phyloP scores from a whole-genome alignment of 2,329 filamentous ascomycete species.

The Colletotrichum phormii region DNA sequence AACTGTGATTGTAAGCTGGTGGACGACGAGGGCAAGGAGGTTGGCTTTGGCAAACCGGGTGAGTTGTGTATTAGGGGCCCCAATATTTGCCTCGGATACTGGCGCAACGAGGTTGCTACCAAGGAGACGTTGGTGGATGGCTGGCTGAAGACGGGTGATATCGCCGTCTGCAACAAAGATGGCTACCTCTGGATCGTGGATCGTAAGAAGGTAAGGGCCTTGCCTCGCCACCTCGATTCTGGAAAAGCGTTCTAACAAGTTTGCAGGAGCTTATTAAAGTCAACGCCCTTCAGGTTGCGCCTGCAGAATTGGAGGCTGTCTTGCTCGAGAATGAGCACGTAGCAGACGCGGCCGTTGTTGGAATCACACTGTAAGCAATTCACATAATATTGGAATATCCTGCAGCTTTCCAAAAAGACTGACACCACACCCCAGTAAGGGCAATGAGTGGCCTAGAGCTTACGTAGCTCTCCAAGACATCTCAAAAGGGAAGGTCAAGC shows the following conservation, averaged over 20 bases:
- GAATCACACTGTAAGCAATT: slow-evolving; percentile 57
- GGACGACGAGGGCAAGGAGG: slow-evolving; percentile 63
- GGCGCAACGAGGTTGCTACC: slow-evolving; percentile 67
- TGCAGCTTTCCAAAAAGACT: background rate
- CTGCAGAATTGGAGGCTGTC: slow-evolving; percentile 66
- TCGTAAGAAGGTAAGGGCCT: slow-evolving; percentile 57
- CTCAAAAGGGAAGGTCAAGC: slow-evolving; percentile 56
- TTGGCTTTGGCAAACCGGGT: slow-evolving; percentile 58
- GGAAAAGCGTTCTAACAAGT: background rate
- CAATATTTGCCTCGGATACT: slow-evolving; percentile 70
- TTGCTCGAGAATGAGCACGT: slow-evolving; percentile 63
- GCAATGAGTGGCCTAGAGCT: slow-evolving; percentile 63
- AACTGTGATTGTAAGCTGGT: slow-evolving; percentile 66
- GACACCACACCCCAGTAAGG: slow-evolving; percentile 45
- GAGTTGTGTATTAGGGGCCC: slow-evolving; percentile 67
- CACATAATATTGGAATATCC: background rate
- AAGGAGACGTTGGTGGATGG: slow-evolving; percentile 63
- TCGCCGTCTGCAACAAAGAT: slow-evolving; percentile 60
- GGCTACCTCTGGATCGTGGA: slow-evolving; percentile 59
- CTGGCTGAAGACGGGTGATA: slow-evolving; percentile 71
- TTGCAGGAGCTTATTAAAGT: slow-evolving; percentile 68
- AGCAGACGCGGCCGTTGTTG: slow-evolving; percentile 66
- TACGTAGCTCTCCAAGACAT: slow-evolving; percentile 63
- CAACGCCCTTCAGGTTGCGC: slow-evolving; percentile 70
- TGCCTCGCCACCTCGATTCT: background rate